Base-by-base conservation (phyloP, 768 basidiomycete genomes). In the Strobilomyces echinocephalus region DNA sequence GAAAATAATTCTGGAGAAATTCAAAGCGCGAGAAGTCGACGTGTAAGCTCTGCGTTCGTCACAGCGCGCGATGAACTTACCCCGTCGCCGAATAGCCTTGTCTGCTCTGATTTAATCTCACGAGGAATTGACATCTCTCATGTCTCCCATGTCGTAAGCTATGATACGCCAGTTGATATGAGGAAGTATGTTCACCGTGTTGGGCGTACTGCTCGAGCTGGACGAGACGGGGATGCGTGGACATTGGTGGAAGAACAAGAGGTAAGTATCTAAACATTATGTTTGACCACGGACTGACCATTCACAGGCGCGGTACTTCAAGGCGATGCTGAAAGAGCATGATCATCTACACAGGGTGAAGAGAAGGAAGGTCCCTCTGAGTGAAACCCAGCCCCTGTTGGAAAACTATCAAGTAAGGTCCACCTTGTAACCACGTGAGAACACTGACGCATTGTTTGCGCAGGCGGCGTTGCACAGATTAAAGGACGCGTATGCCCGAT, bases 111-210 rank as follows among this genome's bases (percentile, higher is more conserved):
- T 72, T 76, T 99, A 10, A 89, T 98, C 54, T 91, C 95, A 3
- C 85, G 97, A 53, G 97, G 97, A 11, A 93, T 97, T 55, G 95
- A 98, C 64, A 89, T 99, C 53, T 88, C 85, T 53, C 84, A 91
- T 58, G 91, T 98, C 33, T 82, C 85, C 3, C 90, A 97, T 69
- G 95, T 99, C 30, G 82, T 99, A 44, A 94, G 87, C 63, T 98
- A 99, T 68, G 97, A 99, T 66, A 85, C 83, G 2, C 95, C 97
- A 9, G 80, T 97, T n/a, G 97, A 98, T 68, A 94, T 97, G 82
- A 81, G 92, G 47, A 98, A 98, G 69, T 99, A 99, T 64, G 91
- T 99, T 11, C 97, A 99, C 69, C 87, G 97, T 49, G 95, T 95
- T 9, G 97, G 97, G 20, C 80, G 97, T 41, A 98, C 97, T 6